These are phyloP conservation scores for Plantago major DNA, from an alignment of 257 asterid species.

Conservation along the genomic window DNA sequence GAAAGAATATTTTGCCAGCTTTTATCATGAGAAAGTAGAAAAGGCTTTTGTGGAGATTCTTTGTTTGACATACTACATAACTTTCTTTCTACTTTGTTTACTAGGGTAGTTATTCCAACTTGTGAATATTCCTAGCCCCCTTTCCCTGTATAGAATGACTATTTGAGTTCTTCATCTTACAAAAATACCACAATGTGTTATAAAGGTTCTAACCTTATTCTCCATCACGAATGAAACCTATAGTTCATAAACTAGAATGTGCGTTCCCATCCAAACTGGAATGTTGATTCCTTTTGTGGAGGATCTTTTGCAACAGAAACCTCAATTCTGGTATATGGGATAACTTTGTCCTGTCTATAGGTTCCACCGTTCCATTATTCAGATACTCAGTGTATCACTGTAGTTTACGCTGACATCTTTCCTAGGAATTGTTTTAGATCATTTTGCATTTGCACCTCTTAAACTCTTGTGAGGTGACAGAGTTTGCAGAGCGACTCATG, in stretches of 20 bases:
- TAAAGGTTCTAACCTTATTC: neutral
- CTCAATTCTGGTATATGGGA: conserved; percentile 1
- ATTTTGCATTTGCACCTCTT: no score
- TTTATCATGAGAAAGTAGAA: neutral
- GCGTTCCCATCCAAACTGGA: conserved; percentile 9
- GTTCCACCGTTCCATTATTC: no score
- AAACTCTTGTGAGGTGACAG: no score
- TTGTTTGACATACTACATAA: conserved; percentile 19
- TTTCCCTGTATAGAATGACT: neutral
- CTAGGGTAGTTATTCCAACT: conserved; percentile 10
- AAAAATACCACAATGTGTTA: neutral
- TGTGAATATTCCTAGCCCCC: neutral
- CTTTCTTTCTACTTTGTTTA: conserved; percentile 19
- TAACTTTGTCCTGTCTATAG: neutral
- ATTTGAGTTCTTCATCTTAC: neutral
- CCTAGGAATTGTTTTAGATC: no score
- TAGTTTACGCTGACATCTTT: no score
- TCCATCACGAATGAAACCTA: neutral
- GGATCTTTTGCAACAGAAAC: neutral
- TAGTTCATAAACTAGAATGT: neutral
- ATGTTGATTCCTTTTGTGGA: neutral
- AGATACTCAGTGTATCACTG: no score
- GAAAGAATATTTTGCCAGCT: no score
- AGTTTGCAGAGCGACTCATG: no score
- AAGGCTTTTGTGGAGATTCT: conserved; percentile 27